Percentiles rank a stretch among this genome's conserved stretches.
phyloP scores from a whole-genome alignment of 164 flowering plant species.

The Umbellularia californica region DNA sequence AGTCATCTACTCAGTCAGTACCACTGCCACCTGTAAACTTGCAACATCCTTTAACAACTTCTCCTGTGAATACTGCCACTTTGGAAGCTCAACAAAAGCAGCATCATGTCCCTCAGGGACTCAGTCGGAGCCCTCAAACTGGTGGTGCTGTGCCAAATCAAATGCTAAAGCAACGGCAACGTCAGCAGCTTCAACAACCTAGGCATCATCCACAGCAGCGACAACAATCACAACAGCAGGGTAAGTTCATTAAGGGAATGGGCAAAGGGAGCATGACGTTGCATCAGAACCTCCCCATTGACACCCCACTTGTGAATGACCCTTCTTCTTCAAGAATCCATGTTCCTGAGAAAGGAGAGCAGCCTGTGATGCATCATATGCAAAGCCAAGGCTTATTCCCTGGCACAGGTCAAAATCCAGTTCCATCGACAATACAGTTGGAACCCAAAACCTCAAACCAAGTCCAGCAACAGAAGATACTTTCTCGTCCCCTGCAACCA shows the following conservation, averaged over 20 bases:
- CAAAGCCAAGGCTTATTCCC: conserved; percentile 49
- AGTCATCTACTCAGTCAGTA: conserved; percentile 40
- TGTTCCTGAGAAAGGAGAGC: conserved; percentile 60
- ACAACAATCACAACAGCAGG: conserved; percentile 50
- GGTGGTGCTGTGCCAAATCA: conserved; percentile 45
- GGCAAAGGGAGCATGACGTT: conserved; percentile 56
- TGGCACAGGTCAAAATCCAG: conserved; percentile 39
- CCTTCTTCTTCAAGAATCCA: conserved; percentile 46
- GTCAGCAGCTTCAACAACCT: conserved; percentile 45
- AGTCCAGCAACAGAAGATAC: conserved; percentile 46
- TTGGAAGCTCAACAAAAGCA: conserved; percentile 62
- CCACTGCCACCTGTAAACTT: conserved; percentile 30
- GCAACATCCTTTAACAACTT: conserved; percentile 23
- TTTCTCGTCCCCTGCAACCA: conserved; percentile 33
- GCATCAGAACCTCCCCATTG: conserved; percentile 53
- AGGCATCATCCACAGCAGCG: conserved; percentile 69
- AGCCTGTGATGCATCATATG: conserved; percentile 37
- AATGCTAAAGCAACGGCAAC: conserved; percentile 56
- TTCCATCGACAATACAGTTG: conserved; percentile 43
- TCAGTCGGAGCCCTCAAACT: conserved; percentile 41
- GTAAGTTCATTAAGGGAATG: conserved; percentile 61
- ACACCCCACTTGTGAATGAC: conserved; percentile 55
- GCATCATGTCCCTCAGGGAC: conserved; percentile 42
- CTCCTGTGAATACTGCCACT: conserved; percentile 42
- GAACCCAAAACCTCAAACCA: conserved; percentile 41